A percentile compares a stretch with the other conserved stretches of the same genome.
phyloP scores from a whole-genome alignment of 768 basidiomycete genomes.

The Boletellus emodensis region DNA sequence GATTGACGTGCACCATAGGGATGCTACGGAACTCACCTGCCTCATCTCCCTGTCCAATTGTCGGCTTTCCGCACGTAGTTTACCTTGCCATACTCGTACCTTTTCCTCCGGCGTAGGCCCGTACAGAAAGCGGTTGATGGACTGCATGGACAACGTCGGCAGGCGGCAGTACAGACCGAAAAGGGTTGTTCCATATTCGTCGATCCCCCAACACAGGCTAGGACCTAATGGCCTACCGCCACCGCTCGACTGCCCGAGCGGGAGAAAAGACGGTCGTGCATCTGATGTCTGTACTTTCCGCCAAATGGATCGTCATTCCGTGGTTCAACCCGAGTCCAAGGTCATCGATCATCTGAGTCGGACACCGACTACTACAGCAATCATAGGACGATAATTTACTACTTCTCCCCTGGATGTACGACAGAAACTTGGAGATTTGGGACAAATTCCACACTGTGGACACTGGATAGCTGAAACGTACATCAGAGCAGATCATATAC shows the following conservation, averaged over 20 bases:
- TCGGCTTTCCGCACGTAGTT: constrained; percentile 77
- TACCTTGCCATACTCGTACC: constrained; percentile 86
- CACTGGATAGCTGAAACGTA: constrained; percentile 5
- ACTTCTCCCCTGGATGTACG: neutral
- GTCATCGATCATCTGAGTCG: too few relatives aligned
- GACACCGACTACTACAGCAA: too few relatives aligned
- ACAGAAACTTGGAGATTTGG: too few relatives aligned
- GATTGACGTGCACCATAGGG: constrained; percentile 11
- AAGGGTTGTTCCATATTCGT: constrained; percentile 16
- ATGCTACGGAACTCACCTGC: constrained; percentile 59
- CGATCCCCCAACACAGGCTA: too few relatives aligned
- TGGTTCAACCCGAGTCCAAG: too few relatives aligned
- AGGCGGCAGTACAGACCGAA: constrained; percentile 7
- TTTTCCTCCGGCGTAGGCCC: constrained; percentile 95
- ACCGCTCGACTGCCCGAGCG: too few relatives aligned
- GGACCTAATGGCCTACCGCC: too few relatives aligned
- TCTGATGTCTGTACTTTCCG: too few relatives aligned
- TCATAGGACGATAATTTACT: neutral
- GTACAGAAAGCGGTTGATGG: constrained; percentile 91
- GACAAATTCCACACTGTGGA: neutral
- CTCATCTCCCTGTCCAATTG: constrained; percentile 90
- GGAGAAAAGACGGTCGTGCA: too few relatives aligned
- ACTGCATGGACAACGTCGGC: constrained; percentile 52
- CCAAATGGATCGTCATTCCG: too few relatives aligned
- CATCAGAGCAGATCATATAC: constrained; percentile 5